Conservation (phyloP, 352 stramenopile genomes). For the Phytophthora capsici region DNA sequence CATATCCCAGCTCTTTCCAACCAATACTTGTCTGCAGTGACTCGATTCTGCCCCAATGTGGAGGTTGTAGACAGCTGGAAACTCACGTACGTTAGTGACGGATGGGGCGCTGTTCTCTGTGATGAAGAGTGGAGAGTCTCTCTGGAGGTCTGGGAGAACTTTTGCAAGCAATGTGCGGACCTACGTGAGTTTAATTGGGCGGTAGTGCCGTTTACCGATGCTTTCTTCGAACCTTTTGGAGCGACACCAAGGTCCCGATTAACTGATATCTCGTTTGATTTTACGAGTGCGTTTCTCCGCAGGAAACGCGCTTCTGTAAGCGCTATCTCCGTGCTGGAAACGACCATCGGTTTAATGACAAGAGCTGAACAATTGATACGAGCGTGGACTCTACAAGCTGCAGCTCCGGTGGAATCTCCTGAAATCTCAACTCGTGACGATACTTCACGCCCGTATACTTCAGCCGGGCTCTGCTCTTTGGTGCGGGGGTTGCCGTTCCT, state of each 20-base stretch:
- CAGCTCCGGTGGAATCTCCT: constrained; percentile 12
- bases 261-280: constrained; percentile 46
- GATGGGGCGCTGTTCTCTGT: constrained; percentile 50
- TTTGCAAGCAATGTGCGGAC: constrained; percentile 43
- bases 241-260: constrained; percentile 47
- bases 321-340: constrained; percentile 3
- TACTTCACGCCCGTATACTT: constrained; percentile 34
- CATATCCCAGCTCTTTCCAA: constrained; percentile 45
- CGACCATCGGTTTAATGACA: constrained; percentile 23
- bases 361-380: constrained; percentile 28
- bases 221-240: constrained; percentile 56
- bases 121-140: constrained; percentile 63
- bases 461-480: constrained; percentile 39
- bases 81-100: constrained; percentile 58
- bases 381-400: constrained; percentile 18
- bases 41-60: constrained; percentile 53
- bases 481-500: constrained; percentile 44
- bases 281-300: constrained; percentile 39
- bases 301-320: constrained; percentile 18
- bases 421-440: constrained; percentile 24
- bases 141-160: constrained; percentile 45
- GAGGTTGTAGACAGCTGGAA: constrained; percentile 66
- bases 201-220: constrained; percentile 57
- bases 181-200: constrained; percentile 69
- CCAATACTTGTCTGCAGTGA: constrained; percentile 48